A percentile compares a stretch with the other conserved stretches of the same genome.
Conservation (phyloP, 2,329 filamentous ascomycete species). For the Drechmeria coniospora region DNA sequence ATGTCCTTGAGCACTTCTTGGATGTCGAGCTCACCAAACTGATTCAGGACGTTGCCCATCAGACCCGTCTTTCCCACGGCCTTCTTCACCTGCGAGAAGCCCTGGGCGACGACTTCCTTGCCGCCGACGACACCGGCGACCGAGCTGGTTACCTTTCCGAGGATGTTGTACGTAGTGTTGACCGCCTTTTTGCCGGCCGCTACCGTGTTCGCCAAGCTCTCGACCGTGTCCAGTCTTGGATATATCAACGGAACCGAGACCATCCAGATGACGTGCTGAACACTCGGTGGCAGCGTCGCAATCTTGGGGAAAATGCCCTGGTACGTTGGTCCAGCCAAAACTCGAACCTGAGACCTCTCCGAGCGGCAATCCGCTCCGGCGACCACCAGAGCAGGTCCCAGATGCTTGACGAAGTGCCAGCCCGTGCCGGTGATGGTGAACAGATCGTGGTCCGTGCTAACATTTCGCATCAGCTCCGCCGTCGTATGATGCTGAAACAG, state of each 20-base stretch:
- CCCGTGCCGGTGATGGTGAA: constrained; percentile 96
- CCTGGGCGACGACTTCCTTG: constrained; percentile 80
- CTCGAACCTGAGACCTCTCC: constrained; percentile 77
- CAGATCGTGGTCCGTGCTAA: constrained; percentile 74
- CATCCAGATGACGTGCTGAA: constrained; percentile 97
- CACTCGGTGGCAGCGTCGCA: constrained; percentile 73
- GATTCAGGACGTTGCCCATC: constrained; percentile 90
- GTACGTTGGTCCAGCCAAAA: constrained; percentile 92
- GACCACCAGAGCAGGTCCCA: constrained; percentile 80
- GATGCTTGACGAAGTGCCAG: constrained; percentile 96
- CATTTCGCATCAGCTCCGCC: constrained; percentile 77
- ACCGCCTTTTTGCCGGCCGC: constrained; percentile 93
- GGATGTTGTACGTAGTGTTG: constrained; percentile 88
- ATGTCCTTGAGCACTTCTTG: constrained; percentile 89
- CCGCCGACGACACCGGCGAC: constrained; percentile 92
- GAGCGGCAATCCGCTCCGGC: constrained; percentile 85
- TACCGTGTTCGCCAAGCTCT: constrained; percentile 80
- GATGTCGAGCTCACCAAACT: constrained; percentile 90
- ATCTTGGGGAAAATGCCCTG: constrained; percentile 96
- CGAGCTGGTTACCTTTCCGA: constrained; percentile 88
- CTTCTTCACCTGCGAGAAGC: constrained; percentile 90
- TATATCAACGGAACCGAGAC: constrained; percentile 82
- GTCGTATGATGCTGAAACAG: constrained; percentile 98
- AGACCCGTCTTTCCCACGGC: constrained; percentile 89
- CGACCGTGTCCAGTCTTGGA: constrained; percentile 78